Conservation (phyloP, 176 grass and related monocot genomes). For the Raddia guianensis region DNA sequence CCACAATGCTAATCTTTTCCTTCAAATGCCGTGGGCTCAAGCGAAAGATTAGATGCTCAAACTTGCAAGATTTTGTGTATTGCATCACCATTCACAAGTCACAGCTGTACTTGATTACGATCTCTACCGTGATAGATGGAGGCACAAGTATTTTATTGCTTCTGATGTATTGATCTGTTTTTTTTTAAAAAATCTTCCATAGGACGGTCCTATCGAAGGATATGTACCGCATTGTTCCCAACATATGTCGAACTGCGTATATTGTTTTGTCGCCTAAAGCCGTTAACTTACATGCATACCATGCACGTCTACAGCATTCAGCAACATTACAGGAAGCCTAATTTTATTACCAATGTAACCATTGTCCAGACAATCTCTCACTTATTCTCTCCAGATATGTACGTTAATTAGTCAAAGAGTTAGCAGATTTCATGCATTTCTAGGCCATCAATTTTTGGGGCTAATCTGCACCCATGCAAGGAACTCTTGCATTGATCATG, state of each 20-base stretch:
- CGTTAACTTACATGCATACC: not conserved
- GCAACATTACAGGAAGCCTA: not conserved
- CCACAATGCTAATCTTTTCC: conserved; percentile 28
- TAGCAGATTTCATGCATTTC: not conserved
- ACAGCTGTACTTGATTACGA: not conserved
- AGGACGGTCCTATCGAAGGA: not conserved
- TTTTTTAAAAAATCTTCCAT: not conserved
- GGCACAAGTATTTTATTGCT: conserved; percentile 3
- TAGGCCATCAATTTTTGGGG: not conserved
- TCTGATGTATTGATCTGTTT: not conserved
- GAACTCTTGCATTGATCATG: not conserved
- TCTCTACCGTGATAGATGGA: not conserved
- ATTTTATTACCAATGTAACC: not conserved
- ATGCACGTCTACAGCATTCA: not conserved
- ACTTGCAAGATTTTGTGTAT: conserved; percentile 31
- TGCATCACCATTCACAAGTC: conserved; percentile 19
- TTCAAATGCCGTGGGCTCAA: conserved; percentile 31
- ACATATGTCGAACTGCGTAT: not conserved
- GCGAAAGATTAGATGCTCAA: conserved; percentile 47
- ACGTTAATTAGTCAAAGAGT: not conserved
- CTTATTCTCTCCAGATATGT: not conserved
- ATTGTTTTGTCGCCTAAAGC: not conserved
- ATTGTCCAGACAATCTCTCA: not conserved
- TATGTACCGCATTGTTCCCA: not conserved
- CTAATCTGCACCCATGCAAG: not conserved